Evolutionary conservation across 352 stramenopile genomes (phyloP).

Genomic region (Poterioochromonas sp.): DNA sequence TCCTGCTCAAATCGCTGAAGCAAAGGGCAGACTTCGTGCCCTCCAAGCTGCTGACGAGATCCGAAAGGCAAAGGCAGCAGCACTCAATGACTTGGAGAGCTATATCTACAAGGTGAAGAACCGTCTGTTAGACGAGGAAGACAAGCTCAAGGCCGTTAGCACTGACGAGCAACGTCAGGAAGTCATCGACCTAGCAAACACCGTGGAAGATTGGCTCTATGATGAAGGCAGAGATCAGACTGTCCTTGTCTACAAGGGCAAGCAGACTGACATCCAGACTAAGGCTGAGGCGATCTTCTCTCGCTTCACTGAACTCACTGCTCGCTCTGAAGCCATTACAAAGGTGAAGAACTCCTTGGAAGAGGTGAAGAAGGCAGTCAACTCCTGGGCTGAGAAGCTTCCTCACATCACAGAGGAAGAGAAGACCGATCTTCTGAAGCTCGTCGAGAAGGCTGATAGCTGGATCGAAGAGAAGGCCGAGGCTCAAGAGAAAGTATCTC

Average conservation of each 20-base stretch:
- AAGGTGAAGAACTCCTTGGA: slow-evolving; percentile 55
- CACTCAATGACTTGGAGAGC: slow-evolving; percentile 46
- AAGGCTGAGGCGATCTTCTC: slow-evolving; percentile 45
- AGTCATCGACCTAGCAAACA: slow-evolving; percentile 52
- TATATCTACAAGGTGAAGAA: slow-evolving; percentile 83
- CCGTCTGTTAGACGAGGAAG: slow-evolving; percentile 65
- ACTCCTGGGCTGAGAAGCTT: slow-evolving; percentile 55
- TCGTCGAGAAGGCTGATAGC: slow-evolving; percentile 69
- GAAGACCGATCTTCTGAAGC: slow-evolving; percentile 57
- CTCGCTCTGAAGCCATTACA: slow-evolving; percentile 55
- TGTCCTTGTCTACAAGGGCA: slow-evolving; percentile 58
- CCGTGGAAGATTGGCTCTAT: slow-evolving; percentile 67
- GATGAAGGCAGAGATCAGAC: slow-evolving; percentile 62
- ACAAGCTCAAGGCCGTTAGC: slow-evolving; percentile 57
- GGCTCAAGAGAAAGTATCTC: slow-evolving; percentile 55
- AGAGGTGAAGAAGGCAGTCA: slow-evolving; percentile 57
- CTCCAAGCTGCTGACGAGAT: slow-evolving; percentile 62
- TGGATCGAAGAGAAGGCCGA: slow-evolving; percentile 69
- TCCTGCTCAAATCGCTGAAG: slow-evolving; percentile 71
- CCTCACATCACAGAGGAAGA: slow-evolving; percentile 54
- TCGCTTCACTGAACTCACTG: slow-evolving; percentile 57
- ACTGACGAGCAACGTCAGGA: slow-evolving; percentile 66
- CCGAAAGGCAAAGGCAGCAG: slow-evolving; percentile 58
- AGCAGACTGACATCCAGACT: slow-evolving; percentile 50
- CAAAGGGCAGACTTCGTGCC: slow-evolving; percentile 63